Evolutionary conservation across 371 early-diverging fungal genomes (phyloP).

Genomic region (Entomophthora muscae): DNA sequence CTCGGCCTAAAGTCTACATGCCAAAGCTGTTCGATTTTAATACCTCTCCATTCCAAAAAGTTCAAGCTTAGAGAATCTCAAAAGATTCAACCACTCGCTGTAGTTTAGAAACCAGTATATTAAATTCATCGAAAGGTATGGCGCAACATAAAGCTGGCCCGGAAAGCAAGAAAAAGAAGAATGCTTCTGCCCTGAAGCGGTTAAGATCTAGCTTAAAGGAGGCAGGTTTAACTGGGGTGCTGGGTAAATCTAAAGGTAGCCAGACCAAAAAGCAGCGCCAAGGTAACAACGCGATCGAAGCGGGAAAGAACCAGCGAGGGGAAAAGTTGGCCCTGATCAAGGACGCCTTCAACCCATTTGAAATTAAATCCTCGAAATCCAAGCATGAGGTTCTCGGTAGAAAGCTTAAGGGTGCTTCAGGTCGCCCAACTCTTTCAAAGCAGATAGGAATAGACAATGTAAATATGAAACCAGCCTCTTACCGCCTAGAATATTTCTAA

Average conservation of each 20-base stretch:
- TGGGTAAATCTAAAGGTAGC: conserved; percentile 35
- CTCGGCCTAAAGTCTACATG: no score
- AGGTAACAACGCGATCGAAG: conserved; percentile 19
- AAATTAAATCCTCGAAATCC: conserved; percentile 47
- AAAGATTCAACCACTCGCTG: no score
- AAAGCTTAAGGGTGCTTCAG: conserved; percentile 61
- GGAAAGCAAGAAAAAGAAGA: background rate
- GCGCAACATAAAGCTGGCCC: background rate
- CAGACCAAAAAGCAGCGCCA: conserved; percentile 38
- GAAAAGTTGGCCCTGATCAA: conserved; percentile 32
- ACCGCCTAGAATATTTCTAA: background rate
- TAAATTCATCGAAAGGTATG: no score
- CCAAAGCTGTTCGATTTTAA: no score
- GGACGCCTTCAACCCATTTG: conserved; percentile 71
- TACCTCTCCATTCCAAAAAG: no score
- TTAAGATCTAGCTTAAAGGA: conserved; percentile 50
- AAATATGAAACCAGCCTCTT: conserved; percentile 11
- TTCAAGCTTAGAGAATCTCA: no score
- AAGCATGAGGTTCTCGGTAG: conserved; percentile 82
- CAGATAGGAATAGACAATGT: conserved; percentile 71
- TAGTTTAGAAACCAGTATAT: no score
- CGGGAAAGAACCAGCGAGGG: conserved; percentile 28
- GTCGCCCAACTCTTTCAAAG: conserved; percentile 61
- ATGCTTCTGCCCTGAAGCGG: conserved; percentile 50
- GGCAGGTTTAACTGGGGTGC: conserved; percentile 62